Evolutionary conservation across 345 rosid genomes (phyloP).

Genomic region (Melaleuca quinquenervia): DNA sequence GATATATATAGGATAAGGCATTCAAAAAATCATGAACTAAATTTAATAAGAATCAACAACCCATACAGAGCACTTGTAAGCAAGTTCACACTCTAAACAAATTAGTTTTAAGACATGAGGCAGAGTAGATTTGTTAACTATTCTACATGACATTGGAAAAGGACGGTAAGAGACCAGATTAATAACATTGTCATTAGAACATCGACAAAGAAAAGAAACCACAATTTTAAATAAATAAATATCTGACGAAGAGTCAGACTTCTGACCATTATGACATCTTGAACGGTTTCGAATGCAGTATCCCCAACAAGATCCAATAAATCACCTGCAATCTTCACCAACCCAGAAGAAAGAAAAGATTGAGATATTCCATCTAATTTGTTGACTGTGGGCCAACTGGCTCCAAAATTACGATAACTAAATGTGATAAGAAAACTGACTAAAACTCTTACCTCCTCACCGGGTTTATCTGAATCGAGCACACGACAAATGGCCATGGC

Average conservation of each 20-base stretch:
- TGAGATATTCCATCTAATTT: neutral
- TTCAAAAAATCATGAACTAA: neutral
- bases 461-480: constrained; percentile 79
- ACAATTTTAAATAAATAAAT: neutral
- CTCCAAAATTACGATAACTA: neutral
- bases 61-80: neutral
- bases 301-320: constrained; percentile 93
- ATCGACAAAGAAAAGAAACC: neutral
- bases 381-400: neutral
- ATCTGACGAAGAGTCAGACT: constrained; percentile 2
- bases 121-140: neutral
- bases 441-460: constrained; percentile 71
- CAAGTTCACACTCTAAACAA: neutral
- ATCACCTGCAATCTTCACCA: constrained; percentile 75
- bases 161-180: neutral
- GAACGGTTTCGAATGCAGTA: constrained; percentile 83
- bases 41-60: neutral
- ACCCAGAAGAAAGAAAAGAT: neutral
- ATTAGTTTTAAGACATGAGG: neutral
- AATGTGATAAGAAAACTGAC: neutral
- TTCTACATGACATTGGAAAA: neutral
- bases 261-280: constrained; percentile 61
- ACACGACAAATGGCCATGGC: constrained; percentile 92
- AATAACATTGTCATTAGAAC: neutral
- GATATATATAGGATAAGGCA: neutral